Evolutionary conservation across 345 rosid genomes (phyloP).

Genomic region (Lepidium aucheri): DNA sequence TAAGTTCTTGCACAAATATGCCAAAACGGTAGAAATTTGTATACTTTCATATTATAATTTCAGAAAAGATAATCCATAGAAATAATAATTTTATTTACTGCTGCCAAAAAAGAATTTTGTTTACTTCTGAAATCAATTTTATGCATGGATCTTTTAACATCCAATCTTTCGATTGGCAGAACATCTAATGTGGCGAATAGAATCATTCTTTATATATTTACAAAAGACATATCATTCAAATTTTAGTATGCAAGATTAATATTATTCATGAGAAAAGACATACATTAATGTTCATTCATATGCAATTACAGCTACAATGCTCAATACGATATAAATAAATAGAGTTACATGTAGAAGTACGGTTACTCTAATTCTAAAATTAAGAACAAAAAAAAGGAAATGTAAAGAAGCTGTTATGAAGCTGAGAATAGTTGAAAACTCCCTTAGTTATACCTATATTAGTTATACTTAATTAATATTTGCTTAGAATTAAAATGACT

Average conservation of each 20-base stretch:
- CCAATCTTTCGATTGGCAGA: background rate
- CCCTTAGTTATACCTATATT: background rate
- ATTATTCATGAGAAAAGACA: constrained; percentile 13
- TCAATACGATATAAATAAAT: background rate
- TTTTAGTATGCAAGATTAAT: background rate
- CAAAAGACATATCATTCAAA: background rate
- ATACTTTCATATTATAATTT: background rate
- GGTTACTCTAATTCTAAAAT: background rate
- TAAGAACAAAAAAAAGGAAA: background rate
- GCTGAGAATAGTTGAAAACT: background rate
- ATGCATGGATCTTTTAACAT: background rate
- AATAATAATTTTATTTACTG: no score
- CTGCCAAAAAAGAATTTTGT: background rate
- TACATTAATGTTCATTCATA: constrained; percentile 17
- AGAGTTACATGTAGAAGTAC: constrained; percentile 4
- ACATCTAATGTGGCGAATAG: background rate
- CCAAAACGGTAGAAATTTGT: no score
- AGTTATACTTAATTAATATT: background rate
- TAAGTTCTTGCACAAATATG: no score
- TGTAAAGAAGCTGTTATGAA: background rate
- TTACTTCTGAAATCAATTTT: background rate
- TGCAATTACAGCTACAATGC: constrained; percentile 12
- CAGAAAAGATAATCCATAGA: background rate
- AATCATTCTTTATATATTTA: background rate
- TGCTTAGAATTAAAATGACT: background rate